phyloP scores from a whole-genome alignment of 1,284 basidiomycete species.

The Sporisorium iseilematis-ciliati region DNA sequence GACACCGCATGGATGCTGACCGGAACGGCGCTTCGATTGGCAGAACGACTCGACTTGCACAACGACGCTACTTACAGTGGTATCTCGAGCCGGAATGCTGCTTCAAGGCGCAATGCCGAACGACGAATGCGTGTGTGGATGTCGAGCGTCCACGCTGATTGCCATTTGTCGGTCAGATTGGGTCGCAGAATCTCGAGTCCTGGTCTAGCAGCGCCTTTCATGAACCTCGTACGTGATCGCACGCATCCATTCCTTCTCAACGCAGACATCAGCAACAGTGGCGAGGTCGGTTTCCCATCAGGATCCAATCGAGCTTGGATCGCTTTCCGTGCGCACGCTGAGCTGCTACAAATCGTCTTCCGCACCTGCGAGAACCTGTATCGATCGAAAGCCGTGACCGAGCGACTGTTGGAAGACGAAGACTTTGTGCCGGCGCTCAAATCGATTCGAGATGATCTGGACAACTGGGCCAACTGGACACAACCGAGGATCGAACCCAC shows the following conservation, averaged over 20 bases:
- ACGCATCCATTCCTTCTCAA: slow-evolving; percentile 49
- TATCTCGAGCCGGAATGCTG: slow-evolving; percentile 43
- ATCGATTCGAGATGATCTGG: slow-evolving; percentile 50
- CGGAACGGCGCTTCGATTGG: slow-evolving; percentile 50
- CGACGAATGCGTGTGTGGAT: slow-evolving; percentile 57
- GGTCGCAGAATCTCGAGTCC: slow-evolving; percentile 55
- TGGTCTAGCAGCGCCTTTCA: slow-evolving; percentile 50
- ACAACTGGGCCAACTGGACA: slow-evolving; percentile 56
- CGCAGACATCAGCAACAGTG: slow-evolving; percentile 44
- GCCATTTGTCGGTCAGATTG: slow-evolving; percentile 54
- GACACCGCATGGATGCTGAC: slow-evolving; percentile 58
- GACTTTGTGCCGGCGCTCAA: slow-evolving; percentile 52
- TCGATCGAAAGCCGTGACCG: slow-evolving; percentile 47
- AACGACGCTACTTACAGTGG: slow-evolving; percentile 51
- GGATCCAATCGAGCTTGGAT: slow-evolving; percentile 53
- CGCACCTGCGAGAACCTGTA: slow-evolving; percentile 55
- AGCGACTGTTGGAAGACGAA: slow-evolving; percentile 49
- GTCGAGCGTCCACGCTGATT: slow-evolving; percentile 56
- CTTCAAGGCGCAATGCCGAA: slow-evolving; percentile 47
- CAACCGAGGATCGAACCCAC: slow-evolving; percentile 50
- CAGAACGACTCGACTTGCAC: slow-evolving; percentile 55
- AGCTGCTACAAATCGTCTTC: slow-evolving; percentile 51
- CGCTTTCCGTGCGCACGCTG: slow-evolving; percentile 48
- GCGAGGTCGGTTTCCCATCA: slow-evolving; percentile 30
- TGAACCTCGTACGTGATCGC: slow-evolving; percentile 51